Percentiles rank a stretch among this genome's conserved stretches.
Conservation (phyloP, 805 yeast species). For the Hanseniaspora singularis region DNA sequence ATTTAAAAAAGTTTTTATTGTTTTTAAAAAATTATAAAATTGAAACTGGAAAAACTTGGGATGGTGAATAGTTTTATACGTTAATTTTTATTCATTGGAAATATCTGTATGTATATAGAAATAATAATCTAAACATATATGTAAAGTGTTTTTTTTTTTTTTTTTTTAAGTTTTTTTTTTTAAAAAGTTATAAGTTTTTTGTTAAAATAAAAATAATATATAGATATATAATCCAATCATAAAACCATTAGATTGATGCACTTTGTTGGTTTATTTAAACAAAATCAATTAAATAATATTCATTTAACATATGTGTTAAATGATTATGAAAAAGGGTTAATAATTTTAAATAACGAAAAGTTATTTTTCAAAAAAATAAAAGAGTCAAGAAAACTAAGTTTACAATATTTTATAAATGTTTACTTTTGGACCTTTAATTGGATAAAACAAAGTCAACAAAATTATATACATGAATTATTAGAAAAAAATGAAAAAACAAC, state of each 20-base stretch:
- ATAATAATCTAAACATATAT: no score
- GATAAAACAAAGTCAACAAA: not conserved
- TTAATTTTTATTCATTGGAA: no score
- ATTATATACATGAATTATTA: not conserved
- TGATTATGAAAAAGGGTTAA: not conserved
- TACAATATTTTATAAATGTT: conserved; percentile 9
- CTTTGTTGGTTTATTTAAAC: not conserved
- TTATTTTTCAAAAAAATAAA: conserved; percentile 4
- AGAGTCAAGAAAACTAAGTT: not conserved
- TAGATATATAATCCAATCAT: not conserved
- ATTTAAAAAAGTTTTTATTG: conserved; percentile 3
- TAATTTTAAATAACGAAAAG: not conserved
- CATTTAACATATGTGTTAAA: not conserved
- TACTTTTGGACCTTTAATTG: conserved; percentile 10
- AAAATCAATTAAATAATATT: no score
- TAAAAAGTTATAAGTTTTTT: not conserved
- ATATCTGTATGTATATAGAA: no score
- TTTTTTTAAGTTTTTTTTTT: no score
- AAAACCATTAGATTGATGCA: not conserved
- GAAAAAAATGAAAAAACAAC: no score
- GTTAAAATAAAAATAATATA: no score
- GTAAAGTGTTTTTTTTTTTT: no score
- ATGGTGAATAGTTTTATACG: not conserved
- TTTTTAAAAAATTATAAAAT: not conserved
- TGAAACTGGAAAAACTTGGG: conserved; percentile 1